Base-by-base conservation (phyloP, 1,139 yeast genomes). In the Geotrichum citri-aurantii region DNA sequence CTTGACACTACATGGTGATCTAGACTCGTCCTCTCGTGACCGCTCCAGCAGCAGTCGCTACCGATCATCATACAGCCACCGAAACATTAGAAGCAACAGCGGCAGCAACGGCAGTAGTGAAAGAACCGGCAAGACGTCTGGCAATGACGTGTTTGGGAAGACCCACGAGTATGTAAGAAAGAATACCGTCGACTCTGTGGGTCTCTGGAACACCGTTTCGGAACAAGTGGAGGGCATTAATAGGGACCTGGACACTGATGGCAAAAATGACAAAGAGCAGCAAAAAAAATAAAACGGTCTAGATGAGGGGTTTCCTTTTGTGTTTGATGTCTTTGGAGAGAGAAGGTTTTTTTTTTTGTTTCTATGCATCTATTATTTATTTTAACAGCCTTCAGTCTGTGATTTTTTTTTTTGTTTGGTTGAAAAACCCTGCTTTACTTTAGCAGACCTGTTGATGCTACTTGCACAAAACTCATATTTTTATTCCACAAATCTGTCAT, bases 1-100 rank as follows among this genome's bases (percentile, higher is more conserved):
- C 6, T 60, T 69, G 23, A 65, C 59, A 46, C 61, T 69, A 27
- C 67, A 68, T 23, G 44, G 52, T 17, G 56, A 37, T 11, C 46
- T 53, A 7, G 58, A 56, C 26, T 61, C 63, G 7, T 55, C 56
- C 33, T 3, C 44, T 17, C 21, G 44, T 44, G 17, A 29, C 46
- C 33, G 52, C n/a, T 19, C 46, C 31, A n/a, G 47, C 52, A 27
- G 8, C 40, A 27, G 8, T 26, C 19, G 23, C 37, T 17, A 31
- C 51, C 19, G 49, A 21, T 52, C 44, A 5, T 42, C 49, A n/a
- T 11, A 33, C 26, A 42, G 44, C 19, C 37, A 29, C 7, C 55
- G 49, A 11, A 49, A 48, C 19, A 27, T 2, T n/a, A 52, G 42
- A 26, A 17, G 10, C 37, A 37, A 40, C 26, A 11, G 33, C 27